A percentile compares a stretch with the other conserved stretches of the same genome.
Conservation (phyloP, 164 flowering plant species). For the Magnolia changhungtana region DNA sequence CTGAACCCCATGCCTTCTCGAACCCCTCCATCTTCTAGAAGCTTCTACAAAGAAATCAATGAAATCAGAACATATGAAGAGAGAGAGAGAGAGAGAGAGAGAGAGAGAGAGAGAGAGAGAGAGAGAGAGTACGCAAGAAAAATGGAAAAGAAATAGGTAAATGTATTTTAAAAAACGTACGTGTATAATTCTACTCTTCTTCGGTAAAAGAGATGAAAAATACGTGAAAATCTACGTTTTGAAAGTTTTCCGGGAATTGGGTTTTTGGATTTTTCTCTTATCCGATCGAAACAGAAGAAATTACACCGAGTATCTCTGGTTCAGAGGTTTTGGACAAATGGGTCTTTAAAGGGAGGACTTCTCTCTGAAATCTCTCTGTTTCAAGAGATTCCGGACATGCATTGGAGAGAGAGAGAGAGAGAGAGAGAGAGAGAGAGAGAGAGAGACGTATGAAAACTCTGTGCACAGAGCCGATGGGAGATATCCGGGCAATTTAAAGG, state of each 20-base stretch:
- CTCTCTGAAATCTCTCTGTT: no score
- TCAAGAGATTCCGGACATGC: background rate
- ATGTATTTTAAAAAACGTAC: background rate
- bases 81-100: background rate
- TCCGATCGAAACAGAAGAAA: background rate
- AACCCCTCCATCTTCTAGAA: slow-evolving; percentile 28
- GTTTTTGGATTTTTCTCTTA: background rate
- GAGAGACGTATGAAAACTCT: background rate
- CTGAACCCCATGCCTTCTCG: slow-evolving; percentile 23
- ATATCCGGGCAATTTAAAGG: no score
- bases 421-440: background rate
- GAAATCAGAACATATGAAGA: background rate
- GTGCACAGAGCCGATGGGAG: no score
- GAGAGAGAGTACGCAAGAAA: background rate
- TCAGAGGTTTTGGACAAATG: background rate
- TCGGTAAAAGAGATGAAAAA: background rate
- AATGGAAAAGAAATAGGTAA: background rate
- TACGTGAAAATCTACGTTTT: background rate
- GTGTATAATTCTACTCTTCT: background rate
- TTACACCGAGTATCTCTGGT: background rate
- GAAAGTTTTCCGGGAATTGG: background rate
- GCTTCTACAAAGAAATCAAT: background rate
- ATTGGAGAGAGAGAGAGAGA: background rate
- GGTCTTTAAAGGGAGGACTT: background rate
- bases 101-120: background rate